These are phyloP conservation scores for Yamadazyma conglobata DNA, from an alignment of 1,139 yeast genomes.

Conservation along the genomic window DNA sequence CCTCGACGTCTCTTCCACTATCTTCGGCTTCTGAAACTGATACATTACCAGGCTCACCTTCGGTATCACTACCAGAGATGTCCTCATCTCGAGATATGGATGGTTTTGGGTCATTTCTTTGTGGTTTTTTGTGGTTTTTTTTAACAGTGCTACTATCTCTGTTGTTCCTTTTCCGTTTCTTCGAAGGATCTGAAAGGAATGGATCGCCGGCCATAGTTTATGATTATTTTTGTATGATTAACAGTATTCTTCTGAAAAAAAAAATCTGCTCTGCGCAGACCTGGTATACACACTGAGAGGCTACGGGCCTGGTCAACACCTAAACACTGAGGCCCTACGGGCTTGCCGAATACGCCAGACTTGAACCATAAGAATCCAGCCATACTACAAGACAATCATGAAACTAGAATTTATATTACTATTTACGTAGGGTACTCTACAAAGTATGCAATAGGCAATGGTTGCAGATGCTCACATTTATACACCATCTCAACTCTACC, in stretches of 20 bases:
- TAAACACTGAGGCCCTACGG: no score
- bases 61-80: slow-evolving; percentile 33
- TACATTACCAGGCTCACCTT: slow-evolving; percentile 28
- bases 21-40: slow-evolving; percentile 11
- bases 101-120: slow-evolving; percentile 8
- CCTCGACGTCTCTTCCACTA: slow-evolving; percentile 34
- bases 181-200: slow-evolving; percentile 58
- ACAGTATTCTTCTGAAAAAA: neutral
- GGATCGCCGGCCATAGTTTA: slow-evolving; percentile 42
- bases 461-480: no score
- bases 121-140: slow-evolving; percentile 3
- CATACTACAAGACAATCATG: no score
- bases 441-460: no score
- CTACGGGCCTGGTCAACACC: no score
- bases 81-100: slow-evolving; percentile 32
- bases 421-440: no score
- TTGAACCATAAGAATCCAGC: no score
- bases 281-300: neutral
- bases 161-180: slow-evolving; percentile 44
- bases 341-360: no score
- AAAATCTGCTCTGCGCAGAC: slow-evolving; percentile 3
- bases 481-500: no score
- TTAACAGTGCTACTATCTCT: slow-evolving; percentile 7
- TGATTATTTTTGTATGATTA: no score
- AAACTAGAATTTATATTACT: no score